These are phyloP conservation scores for Lasiosphaeria ovina DNA, from an alignment of 495 filamentous ascomycete genomes.

Conservation along the genomic window DNA sequence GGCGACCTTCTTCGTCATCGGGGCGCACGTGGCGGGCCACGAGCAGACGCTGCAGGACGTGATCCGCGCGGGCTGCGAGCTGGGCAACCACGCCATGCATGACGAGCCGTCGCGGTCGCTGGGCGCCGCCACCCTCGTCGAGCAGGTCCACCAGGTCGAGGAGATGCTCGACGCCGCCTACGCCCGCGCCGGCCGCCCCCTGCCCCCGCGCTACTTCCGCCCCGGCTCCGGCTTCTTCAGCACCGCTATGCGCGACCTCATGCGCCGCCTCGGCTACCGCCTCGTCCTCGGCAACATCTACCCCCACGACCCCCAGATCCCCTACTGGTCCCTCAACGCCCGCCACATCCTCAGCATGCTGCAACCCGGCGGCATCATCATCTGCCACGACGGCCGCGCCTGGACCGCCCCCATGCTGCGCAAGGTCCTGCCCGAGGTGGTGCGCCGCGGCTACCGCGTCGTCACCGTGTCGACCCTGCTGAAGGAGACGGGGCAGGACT, in stretches of 20 bases:
- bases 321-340: conserved; percentile 66
- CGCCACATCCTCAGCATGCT: conserved; percentile 76
- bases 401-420: conserved; percentile 78
- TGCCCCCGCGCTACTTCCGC: conserved; percentile 58
- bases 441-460: conserved; percentile 62
- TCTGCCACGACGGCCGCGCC: conserved; percentile 76
- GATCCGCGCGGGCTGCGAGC: conserved; percentile 63
- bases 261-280: conserved; percentile 57
- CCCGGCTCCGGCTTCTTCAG: conserved; percentile 82
- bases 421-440: conserved; percentile 66
- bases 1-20: conserved; percentile 80
- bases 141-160: conserved; percentile 47
- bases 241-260: conserved; percentile 57
- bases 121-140: conserved; percentile 36
- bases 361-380: conserved; percentile 69
- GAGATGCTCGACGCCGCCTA: conserved; percentile 57
- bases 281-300: conserved; percentile 79
- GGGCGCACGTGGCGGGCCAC: conserved; percentile 63
- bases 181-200: conserved; percentile 26
- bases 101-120: conserved; percentile 67
- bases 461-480: conserved; percentile 67
- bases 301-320: conserved; percentile 81
- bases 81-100: conserved; percentile 82
- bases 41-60: conserved; percentile 59
- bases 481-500: conserved; percentile 10